phyloP scores from a whole-genome alignment of 306 rosid species.

The Acacia crassicarpa region DNA sequence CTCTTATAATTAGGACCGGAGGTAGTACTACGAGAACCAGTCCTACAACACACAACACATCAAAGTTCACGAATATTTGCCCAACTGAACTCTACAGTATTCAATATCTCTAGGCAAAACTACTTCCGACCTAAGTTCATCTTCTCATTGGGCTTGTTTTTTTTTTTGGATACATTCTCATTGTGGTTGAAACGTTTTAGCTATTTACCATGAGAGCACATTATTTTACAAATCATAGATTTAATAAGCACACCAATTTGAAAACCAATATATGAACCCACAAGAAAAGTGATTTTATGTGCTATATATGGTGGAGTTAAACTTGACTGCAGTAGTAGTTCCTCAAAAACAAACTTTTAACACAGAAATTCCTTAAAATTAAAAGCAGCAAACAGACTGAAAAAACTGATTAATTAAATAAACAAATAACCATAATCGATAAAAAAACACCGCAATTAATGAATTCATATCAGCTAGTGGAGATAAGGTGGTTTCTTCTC shows the following conservation, averaged over 20 bases:
- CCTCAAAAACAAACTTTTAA: neutral
- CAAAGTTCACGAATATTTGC: too few species aligned
- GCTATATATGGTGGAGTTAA: neutral
- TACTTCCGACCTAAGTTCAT: neutral
- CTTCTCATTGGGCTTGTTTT: neutral
- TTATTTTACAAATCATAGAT: neutral
- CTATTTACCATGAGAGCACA: neutral
- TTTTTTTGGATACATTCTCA: neutral
- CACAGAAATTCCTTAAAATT: neutral
- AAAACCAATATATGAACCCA: neutral
- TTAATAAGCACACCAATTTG: neutral
- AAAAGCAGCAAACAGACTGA: neutral
- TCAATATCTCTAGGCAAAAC: neutral
- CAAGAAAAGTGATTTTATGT: neutral
- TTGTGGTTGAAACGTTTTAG: neutral
- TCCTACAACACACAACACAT: too few species aligned
- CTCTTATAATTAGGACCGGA: too few species aligned
- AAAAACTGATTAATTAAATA: neutral
- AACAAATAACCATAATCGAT: neutral
- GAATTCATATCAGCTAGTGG: neutral
- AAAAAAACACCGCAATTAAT: neutral
- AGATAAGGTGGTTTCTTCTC: conserved; percentile 22
- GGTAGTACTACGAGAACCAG: too few species aligned
- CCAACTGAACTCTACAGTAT: too few species aligned
- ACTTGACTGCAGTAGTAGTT: neutral